Base-by-base conservation (phyloP, 768 basidiomycete species). In the Leucocoprinus sp. region DNA sequence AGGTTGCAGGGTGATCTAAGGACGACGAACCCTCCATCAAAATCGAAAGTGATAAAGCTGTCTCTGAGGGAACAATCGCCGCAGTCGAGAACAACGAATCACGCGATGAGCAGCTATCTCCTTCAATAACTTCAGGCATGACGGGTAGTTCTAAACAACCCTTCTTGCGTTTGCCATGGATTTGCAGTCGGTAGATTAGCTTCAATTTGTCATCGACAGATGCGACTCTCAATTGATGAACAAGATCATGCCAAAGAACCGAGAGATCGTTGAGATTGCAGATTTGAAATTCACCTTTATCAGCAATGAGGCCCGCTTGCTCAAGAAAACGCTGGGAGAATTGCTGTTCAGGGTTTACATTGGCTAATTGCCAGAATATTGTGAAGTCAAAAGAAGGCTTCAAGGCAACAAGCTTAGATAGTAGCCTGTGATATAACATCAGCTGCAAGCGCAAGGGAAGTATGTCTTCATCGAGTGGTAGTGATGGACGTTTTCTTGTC, bases 391-490 rank as follows among this genome's bases (percentile, higher is more conserved):
- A 74, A 1, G 68, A 67, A 4, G 54, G 52, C n/a, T 64, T 57
- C 1, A 58, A 57, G 2, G 72, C 60, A 15, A 81, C 57, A 9
- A 87, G 62, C 3, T 63, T 61, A 17, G 68, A 65, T 28, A 91
- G 67, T 42, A 91, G 74, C 14, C 76, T 76, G 53, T 76, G 72
- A 56, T 91, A 91, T 28, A 88, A 62, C 82, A 87, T 87, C 4
- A 90, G 70, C 57, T 91, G 88, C 27, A 88, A 62, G 5, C 75
- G 74, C 0, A 85, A 70, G 1, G 78, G 58, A 11, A 73, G 57
- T 0, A 77, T 70, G 50, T 88, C 85, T 31, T 71, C 68, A 11
- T 78, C 67, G 3, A 67, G 58, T 1, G 87, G 86, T 1, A 88
- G 52, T 11, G 59, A 66, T 1, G 64, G 49, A 2, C 60, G 57